Evolutionary conservation across 2,329 filamentous ascomycete genomes (phyloP).

Genomic region (Aspergillus luchuensis): DNA sequence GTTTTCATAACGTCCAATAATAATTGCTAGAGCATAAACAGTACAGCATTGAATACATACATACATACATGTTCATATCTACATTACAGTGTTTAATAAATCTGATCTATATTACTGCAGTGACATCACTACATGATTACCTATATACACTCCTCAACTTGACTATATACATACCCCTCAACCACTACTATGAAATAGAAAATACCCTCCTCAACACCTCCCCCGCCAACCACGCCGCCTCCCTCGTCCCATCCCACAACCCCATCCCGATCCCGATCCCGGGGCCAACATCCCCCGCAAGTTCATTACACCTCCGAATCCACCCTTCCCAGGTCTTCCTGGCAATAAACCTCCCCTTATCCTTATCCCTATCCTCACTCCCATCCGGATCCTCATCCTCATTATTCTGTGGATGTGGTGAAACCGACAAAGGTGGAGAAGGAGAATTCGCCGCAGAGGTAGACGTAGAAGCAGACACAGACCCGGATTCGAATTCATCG

Average conservation of each 20-base stretch:
- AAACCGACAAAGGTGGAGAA: neutral
- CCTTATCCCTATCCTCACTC: neutral
- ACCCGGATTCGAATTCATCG: neutral
- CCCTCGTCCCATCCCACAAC: neutral
- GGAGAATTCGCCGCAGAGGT: neutral
- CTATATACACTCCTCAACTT: no score
- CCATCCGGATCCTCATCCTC: no score
- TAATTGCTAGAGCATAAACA: neutral
- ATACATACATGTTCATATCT: neutral
- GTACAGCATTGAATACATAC: neutral
- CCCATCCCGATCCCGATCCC: neutral
- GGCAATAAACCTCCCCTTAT: no score
- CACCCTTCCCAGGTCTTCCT: neutral
- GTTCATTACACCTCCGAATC: neutral
- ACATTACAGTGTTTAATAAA: neutral
- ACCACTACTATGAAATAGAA: no score
- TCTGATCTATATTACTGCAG: neutral
- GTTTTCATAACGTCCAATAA: constrained; percentile 45
- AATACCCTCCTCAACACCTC: no score
- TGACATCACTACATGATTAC: no score
- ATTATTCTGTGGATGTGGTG: neutral
- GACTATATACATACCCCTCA: neutral
- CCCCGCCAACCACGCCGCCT: neutral
- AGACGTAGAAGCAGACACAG: neutral
- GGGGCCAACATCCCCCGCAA: neutral